phyloP scores from a whole-genome alignment of 2,329 filamentous ascomycete species.

The Aureobasidium sp. region DNA sequence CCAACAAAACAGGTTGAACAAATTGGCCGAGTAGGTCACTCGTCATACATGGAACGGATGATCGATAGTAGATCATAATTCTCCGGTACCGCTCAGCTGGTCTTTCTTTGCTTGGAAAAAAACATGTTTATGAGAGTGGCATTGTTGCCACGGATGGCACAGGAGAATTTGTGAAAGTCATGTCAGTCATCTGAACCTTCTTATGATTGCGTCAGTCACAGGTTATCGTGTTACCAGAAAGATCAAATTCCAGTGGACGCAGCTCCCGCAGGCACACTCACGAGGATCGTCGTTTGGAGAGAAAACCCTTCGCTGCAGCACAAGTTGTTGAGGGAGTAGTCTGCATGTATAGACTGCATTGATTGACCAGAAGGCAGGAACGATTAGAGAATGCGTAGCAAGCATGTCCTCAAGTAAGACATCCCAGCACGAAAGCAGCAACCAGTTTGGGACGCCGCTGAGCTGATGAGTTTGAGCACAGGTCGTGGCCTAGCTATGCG shows the following conservation, averaged over 20 bases:
- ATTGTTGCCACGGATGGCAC: background rate
- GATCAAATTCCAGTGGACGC: background rate
- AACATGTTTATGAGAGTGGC: background rate
- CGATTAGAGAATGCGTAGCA: background rate
- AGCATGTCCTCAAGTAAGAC: background rate
- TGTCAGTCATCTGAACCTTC: background rate
- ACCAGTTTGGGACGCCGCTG: background rate
- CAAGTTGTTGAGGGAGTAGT: background rate
- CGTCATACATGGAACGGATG: background rate
- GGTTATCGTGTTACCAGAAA: background rate
- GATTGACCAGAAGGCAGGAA: background rate
- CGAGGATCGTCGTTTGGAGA: background rate
- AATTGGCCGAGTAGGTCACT: background rate
- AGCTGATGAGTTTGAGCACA: background rate
- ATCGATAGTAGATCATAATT: background rate
- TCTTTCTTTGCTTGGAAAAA: background rate
- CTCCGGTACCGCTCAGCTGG: background rate
- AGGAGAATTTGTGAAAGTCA: background rate
- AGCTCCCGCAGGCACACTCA: background rate
- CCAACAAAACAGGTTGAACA: background rate
- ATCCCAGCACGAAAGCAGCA: background rate
- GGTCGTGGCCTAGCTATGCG: background rate
- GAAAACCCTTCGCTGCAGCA: background rate
- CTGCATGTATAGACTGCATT: background rate
- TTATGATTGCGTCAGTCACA: background rate